Base-by-base conservation (phyloP, 139 green algal species). In the Parachlorella kessleri region DNA sequence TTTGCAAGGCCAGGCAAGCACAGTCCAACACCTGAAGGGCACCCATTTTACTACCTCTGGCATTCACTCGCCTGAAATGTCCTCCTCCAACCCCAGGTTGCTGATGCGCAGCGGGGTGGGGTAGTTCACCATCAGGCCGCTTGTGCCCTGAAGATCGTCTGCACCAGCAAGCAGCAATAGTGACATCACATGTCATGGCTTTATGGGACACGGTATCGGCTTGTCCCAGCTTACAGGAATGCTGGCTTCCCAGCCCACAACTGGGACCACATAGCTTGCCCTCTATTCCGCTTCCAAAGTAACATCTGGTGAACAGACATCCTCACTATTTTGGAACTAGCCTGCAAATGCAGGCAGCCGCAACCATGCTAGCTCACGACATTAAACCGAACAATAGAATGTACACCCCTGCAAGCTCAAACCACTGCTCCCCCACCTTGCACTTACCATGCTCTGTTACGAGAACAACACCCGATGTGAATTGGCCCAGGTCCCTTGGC, bases 91-190 rank as follows among this genome's bases (percentile, higher is more conserved):
- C 0, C 80, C 81, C 36, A 86, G 28, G 24, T 79, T 55, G 42
- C 33, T 36, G 35, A 87, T 76, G 37, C 65, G 55, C 21, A 82
- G 68, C 10, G 54, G 81, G 24, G 83, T 85, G 55, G 83, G 69
- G 33, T 65, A 75, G 69, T 88, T 86, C 39, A 87, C 54, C 5
- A 86, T 55, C 32, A 86, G 55, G 26, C 73, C 80, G 68, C 36
- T 75, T 24, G 39, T 76, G 36, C 80, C 80, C 55, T 75, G 48
- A 3, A 3, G n/a, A 10, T 76, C 70, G 6, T 87, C 75, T 53
- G 70, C 73, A 33, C 48, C 55, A 40, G 80, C 71, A 70, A 72
- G 35, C 65, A 78, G 75, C 32, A 74, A 68, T 35, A 81, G 48
- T 75, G 66, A 66, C 21, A 48, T 10, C 6, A 8, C 3, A 7